Percentiles rank a stretch among this genome's conserved stretches.
Conservation (phyloP, 805 yeast genomes). For the Metschnikowia corniflorae region DNA sequence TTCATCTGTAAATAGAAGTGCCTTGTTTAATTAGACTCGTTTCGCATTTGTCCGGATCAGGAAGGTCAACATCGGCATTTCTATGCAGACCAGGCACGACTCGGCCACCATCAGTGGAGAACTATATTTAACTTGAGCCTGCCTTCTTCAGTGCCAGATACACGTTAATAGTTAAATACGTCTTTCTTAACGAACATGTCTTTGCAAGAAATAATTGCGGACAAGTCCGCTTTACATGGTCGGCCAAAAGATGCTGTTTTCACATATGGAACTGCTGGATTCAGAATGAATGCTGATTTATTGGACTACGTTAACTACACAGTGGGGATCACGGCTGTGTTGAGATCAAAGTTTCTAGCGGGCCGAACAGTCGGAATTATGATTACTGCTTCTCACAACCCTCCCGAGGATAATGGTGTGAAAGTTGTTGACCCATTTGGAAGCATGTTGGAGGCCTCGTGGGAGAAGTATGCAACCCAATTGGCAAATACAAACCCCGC, state of each 20-base stretch:
- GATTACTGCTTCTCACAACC: slow-evolving; percentile 96
- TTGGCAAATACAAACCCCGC: slow-evolving; percentile 66
- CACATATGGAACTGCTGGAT: slow-evolving; percentile 96
- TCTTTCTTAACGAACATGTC: too few species aligned
- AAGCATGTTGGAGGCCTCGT: slow-evolving; percentile 74
- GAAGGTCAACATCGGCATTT: not conserved
- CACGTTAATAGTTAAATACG: too few species aligned
- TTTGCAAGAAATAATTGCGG: slow-evolving; percentile 6
- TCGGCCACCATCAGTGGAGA: not conserved
- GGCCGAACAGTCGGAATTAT: slow-evolving; percentile 86
- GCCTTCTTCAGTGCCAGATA: too few species aligned
- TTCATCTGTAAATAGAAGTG: slow-evolving; percentile 5
- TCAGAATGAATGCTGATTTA: slow-evolving; percentile 66
- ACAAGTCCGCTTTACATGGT: slow-evolving; percentile 27
- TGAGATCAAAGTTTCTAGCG: slow-evolving; percentile 68
- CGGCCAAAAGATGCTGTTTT: slow-evolving; percentile 43
- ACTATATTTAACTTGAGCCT: not conserved
- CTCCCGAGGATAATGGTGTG: slow-evolving; percentile 63
- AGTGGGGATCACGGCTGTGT: slow-evolving; percentile 76
- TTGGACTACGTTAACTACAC: slow-evolving; percentile 80
- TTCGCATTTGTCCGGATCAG: slow-evolving; percentile 1
- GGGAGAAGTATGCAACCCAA: slow-evolving; percentile 81
- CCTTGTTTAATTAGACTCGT: not conserved
- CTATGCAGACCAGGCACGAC: slow-evolving; percentile 1
- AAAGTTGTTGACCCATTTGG: slow-evolving; percentile 94